These are phyloP conservation scores for Leccinum variabile DNA, from an alignment of 1,284 basidiomycete species.

Conservation along the genomic window DNA sequence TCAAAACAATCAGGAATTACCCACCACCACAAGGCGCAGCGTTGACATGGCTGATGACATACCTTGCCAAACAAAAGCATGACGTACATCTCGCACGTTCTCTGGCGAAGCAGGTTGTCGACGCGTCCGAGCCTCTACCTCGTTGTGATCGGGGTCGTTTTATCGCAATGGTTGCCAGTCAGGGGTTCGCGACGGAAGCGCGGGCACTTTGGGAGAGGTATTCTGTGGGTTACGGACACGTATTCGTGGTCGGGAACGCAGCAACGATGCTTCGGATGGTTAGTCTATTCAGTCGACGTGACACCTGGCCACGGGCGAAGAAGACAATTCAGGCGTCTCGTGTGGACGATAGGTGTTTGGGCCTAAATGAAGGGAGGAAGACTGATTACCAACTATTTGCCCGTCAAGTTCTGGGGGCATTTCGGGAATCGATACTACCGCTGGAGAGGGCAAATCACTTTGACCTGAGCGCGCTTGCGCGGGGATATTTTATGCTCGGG, in stretches of 20 bases:
- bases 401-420: conserved; percentile 47
- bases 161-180: conserved; percentile 45
- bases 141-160: conserved; percentile 46
- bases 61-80: conserved; percentile 41
- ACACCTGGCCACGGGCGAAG: conserved; percentile 21
- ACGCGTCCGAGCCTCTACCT: conserved; percentile 42
- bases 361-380: conserved; percentile 9
- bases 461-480: conserved; percentile 58
- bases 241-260: conserved; percentile 46
- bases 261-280: conserved; percentile 55
- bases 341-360: conserved; percentile 3
- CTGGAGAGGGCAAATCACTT: conserved; percentile 49
- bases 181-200: conserved; percentile 48
- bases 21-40: conserved; percentile 47
- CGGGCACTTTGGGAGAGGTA: conserved; percentile 58
- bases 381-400: conserved; percentile 40
- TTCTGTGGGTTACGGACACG: conserved; percentile 42
- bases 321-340: not conserved
- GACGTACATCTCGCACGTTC: conserved; percentile 42
- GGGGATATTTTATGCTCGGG: conserved; percentile 61
- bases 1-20: conserved; percentile 39
- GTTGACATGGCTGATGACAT: conserved; percentile 51
- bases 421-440: conserved; percentile 43
- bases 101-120: conserved; percentile 50
- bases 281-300: conserved; percentile 48